Evolutionary conservation across 352 stramenopile species (phyloP).

Genomic region (Phytophthora chlamydospora): DNA sequence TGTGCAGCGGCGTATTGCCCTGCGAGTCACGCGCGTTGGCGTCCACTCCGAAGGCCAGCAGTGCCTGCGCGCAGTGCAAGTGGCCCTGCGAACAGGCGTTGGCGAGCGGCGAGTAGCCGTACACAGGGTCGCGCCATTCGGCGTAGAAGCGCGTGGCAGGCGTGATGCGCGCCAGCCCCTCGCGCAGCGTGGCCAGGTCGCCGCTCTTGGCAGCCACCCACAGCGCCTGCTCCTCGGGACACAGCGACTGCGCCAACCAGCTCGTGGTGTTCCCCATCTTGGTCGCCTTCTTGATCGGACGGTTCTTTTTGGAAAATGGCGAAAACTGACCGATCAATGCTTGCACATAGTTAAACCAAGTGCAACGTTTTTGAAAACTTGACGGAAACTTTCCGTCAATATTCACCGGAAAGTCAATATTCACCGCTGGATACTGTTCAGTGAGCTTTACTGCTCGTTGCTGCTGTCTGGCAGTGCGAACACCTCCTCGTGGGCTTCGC

Average conservation of each 20-base stretch:
- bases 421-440: slow-evolving; percentile 11
- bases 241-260: slow-evolving; percentile 77
- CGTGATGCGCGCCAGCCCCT: slow-evolving; percentile 57
- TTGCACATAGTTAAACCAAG: too few relatives aligned
- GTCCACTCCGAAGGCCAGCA: slow-evolving; percentile 63
- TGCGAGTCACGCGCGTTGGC: slow-evolving; percentile 62
- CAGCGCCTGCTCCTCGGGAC: slow-evolving; percentile 73
- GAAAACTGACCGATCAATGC: too few relatives aligned
- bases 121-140: slow-evolving; percentile 73
- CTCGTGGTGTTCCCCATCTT: slow-evolving; percentile 77
- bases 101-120: slow-evolving; percentile 69
- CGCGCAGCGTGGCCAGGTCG: slow-evolving; percentile 54
- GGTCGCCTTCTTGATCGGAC: neutral
- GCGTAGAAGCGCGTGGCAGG: slow-evolving; percentile 66
- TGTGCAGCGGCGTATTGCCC: slow-evolving; percentile 72
- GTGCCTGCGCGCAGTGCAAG: slow-evolving; percentile 58
- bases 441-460: slow-evolving; percentile 1
- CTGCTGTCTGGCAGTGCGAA: slow-evolving; percentile 19
- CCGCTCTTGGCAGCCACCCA: slow-evolving; percentile 82
- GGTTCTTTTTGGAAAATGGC: slow-evolving; percentile 13
- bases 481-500: slow-evolving; percentile 21
- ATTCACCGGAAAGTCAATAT: slow-evolving; percentile 22
- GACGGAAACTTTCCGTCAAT: too few relatives aligned
- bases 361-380: too few relatives aligned
- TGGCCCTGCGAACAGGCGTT: slow-evolving; percentile 70